Percentiles rank a stretch among this genome's conserved stretches.
phyloP scores from a whole-genome alignment of 1,284 basidiomycete species.

The Malassezia slooffiae region DNA sequence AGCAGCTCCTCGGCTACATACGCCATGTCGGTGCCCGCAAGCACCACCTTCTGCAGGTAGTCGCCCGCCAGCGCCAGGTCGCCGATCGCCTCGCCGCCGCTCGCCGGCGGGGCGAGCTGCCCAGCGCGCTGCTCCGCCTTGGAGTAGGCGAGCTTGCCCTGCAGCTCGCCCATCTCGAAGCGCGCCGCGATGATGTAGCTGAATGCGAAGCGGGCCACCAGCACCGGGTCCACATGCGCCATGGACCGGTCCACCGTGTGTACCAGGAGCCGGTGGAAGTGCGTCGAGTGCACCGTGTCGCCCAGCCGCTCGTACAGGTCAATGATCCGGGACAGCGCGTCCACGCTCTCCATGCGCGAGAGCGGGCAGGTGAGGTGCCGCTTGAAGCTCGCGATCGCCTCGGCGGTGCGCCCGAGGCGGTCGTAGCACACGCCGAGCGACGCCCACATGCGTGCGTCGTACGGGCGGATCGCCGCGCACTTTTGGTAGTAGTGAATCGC shows the following conservation, averaged over 20 bases:
- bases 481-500: constrained; percentile 93
- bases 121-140: constrained; percentile 11
- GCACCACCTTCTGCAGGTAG: constrained; percentile 40
- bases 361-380: constrained; percentile 39
- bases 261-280: constrained; percentile 40
- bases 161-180: constrained; percentile 42
- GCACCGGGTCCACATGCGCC: constrained; percentile 24
- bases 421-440: constrained; percentile 89
- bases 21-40: constrained; percentile 35
- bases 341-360: constrained; percentile 32
- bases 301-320: constrained; percentile 34
- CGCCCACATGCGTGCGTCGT: constrained; percentile 91
- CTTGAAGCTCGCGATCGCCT: constrained; percentile 40
- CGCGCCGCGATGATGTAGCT: constrained; percentile 39
- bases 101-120: not conserved
- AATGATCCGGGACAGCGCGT: constrained; percentile 34
- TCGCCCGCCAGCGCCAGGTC: constrained; percentile 36
- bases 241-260: constrained; percentile 29
- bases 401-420: constrained; percentile 54
- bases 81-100: constrained; percentile 14
- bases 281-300: constrained; percentile 23
- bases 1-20: constrained; percentile 38
- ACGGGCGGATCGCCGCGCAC: constrained; percentile 81
- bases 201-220: constrained; percentile 27
- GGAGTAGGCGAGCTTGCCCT: constrained; percentile 13